Conservation (phyloP, 306 rosid species). For the Herpetospermum pedunculosum region DNA sequence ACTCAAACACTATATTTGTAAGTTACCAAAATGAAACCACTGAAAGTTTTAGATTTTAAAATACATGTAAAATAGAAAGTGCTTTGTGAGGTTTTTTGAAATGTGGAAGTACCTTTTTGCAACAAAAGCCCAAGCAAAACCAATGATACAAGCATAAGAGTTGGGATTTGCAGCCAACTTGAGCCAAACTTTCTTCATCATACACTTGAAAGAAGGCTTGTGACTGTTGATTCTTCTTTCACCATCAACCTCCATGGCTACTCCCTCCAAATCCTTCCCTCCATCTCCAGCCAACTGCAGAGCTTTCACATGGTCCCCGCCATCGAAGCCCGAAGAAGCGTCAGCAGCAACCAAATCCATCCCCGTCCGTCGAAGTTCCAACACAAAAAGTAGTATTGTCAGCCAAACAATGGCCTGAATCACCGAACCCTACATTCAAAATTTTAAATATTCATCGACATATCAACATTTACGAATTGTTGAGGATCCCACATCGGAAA, state of each 20-base stretch:
- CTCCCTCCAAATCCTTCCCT: conserved; percentile 45
- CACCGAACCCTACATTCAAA: conserved; percentile 37
- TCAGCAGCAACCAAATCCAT: neutral
- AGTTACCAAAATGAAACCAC: too few relatives aligned
- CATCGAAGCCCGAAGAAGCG: neutral
- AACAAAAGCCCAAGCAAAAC: conserved; percentile 72
- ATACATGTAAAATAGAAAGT: neutral
- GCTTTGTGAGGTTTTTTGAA: neutral
- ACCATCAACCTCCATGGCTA: neutral
- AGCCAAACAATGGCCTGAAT: conserved; percentile 85
- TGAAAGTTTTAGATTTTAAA: too few relatives aligned
- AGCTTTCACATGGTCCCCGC: neutral
- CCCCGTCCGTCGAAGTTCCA: conserved; percentile 57
- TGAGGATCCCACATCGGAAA: too few relatives aligned
- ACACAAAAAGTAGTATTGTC: conserved; percentile 49
- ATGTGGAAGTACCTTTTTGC: conserved; percentile 40
- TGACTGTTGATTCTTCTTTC: neutral
- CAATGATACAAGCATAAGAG: conserved; percentile 65
- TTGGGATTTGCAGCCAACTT: conserved; percentile 72
- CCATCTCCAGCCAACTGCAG: neutral
- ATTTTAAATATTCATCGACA: neutral
- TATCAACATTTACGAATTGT: too few relatives aligned
- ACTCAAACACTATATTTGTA: too few relatives aligned
- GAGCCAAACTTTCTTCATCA: conserved; percentile 62
- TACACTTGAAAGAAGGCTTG: conserved; percentile 32